Base-by-base conservation (phyloP, 1,284 basidiomycete species). In the Wolfiporia cocos region DNA sequence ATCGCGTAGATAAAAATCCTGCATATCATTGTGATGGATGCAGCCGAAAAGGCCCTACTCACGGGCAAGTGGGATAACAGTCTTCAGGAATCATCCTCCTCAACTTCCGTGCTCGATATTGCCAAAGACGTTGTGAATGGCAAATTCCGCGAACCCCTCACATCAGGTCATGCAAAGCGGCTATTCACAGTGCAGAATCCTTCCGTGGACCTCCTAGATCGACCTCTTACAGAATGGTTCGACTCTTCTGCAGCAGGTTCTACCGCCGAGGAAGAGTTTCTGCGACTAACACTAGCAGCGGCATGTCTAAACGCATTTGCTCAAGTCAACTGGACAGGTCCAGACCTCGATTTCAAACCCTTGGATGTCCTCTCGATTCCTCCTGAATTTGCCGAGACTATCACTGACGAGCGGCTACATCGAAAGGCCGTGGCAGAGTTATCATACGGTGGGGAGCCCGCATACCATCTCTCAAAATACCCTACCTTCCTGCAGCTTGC, bases 291-390 rank as follows among this genome's bases (percentile, higher is more conserved):
- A 12, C 53, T 92, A 1, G 92, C 81, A 0, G 73, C 94, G 2
- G 83, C 91, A 3, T 83, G 83, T 42, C 70, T 98, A 21, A 91
- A 96, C 50, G 80, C 89, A 0, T 99, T 95, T 65, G 72, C 95
- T 0, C 96, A 99, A 63, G 74, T 74, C 28, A 99, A 99, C 65
- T 99, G 92, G 92, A 98, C 94, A 0, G 96, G 96, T 1, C 96
- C 96, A 1, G 77, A 91, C 54, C 73, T 96, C 32, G 69, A 83
- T 47, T 59, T 92, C 57, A 63, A 62, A 51, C 72, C 74, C 45
- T 64, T 71, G 42, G 74, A 79, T 29, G 52, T 82, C 38, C 63
- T 84, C 54, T 54, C 63, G 24, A 54, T 68, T 39, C 54, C 66
- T 26, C 43, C 59, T 48, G 44, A 64, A 39, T 45, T 47, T 5